Evolutionary conservation across 768 basidiomycete genomes (phyloP).

Genomic region (Coprinopsis sp.): DNA sequence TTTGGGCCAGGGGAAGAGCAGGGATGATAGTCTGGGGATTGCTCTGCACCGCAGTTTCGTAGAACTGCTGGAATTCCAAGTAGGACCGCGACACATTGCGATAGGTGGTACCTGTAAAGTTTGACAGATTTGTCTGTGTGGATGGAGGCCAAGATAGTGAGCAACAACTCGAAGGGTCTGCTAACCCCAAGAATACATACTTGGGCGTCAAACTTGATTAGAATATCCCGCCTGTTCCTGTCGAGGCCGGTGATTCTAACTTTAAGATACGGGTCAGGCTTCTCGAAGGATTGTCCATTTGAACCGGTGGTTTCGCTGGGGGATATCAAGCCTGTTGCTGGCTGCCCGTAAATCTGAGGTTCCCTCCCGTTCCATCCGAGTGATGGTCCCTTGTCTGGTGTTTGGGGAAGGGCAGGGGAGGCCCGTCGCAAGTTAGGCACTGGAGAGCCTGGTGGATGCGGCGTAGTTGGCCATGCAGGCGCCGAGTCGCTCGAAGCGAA

Average conservation of each 20-base stretch:
- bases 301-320: conserved; percentile 59
- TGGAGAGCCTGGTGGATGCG: conserved; percentile 64
- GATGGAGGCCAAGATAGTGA: conserved; percentile 4
- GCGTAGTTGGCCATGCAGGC: conserved; percentile 79
- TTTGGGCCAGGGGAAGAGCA: conserved; percentile 92
- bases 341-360: conserved; percentile 84
- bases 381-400: conserved; percentile 48
- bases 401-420: conserved; percentile 41
- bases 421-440: conserved; percentile 69
- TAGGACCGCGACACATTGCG: conserved; percentile 95
- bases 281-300: conserved; percentile 72
- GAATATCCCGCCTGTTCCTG: conserved; percentile 90
- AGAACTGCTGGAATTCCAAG: conserved; percentile 90
- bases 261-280: conserved; percentile 77
- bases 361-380: conserved; percentile 70
- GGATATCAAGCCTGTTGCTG: conserved; percentile 78
- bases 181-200: conserved; percentile 38
- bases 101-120: conserved; percentile 84
- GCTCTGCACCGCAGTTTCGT: conserved; percentile 81
- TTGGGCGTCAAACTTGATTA: conserved; percentile 93
- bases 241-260: conserved; percentile 89
- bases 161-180: background rate
- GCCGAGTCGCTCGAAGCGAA: conserved; percentile 30
- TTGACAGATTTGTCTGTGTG: conserved; percentile 83
- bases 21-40: conserved; percentile 97